A percentile compares a stretch with the other conserved stretches of the same genome.
Evolutionary conservation across 2,329 filamentous ascomycete genomes (phyloP).

Genomic region (Calonectria pteridis): DNA sequence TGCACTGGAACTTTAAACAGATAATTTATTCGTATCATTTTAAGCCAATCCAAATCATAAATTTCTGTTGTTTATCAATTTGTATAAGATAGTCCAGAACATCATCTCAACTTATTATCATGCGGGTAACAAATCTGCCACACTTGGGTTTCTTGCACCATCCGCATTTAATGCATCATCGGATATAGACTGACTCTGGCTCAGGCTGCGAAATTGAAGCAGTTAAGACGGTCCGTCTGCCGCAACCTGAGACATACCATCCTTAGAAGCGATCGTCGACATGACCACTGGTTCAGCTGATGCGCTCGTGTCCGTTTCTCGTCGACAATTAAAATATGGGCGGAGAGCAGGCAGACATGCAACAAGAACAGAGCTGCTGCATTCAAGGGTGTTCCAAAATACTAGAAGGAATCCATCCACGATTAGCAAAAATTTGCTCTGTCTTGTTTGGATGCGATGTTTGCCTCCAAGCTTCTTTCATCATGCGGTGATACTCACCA

Average conservation of each 20-base stretch:
- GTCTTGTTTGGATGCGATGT: background rate
- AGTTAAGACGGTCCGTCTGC: background rate
- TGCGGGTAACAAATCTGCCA: background rate
- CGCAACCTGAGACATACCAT: background rate
- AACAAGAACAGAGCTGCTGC: background rate
- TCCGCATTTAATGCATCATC: too few species aligned
- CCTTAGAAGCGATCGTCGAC: background rate
- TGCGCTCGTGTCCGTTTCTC: background rate
- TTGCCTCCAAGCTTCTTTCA: background rate
- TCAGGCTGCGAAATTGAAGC: too few species aligned
- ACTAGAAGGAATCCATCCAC: background rate
- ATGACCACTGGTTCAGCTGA: background rate
- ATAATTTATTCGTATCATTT: too few species aligned
- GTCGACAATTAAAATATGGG: background rate
- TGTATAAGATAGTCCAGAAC: background rate
- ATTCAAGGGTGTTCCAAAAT: constrained; percentile 3
- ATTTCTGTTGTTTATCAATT: too few species aligned
- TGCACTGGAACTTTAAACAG: too few species aligned
- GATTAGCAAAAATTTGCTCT: background rate
- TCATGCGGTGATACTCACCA: background rate
- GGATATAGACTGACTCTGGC: background rate
- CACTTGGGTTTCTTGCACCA: background rate
- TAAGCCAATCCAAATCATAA: too few species aligned
- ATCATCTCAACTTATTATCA: background rate
- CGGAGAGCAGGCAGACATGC: constrained; percentile 1